Percentiles rank a stretch among this genome's conserved stretches.
Evolutionary conservation across 371 early-diverging fungal genomes (phyloP).

Genomic region (Zychaea mexicana): DNA sequence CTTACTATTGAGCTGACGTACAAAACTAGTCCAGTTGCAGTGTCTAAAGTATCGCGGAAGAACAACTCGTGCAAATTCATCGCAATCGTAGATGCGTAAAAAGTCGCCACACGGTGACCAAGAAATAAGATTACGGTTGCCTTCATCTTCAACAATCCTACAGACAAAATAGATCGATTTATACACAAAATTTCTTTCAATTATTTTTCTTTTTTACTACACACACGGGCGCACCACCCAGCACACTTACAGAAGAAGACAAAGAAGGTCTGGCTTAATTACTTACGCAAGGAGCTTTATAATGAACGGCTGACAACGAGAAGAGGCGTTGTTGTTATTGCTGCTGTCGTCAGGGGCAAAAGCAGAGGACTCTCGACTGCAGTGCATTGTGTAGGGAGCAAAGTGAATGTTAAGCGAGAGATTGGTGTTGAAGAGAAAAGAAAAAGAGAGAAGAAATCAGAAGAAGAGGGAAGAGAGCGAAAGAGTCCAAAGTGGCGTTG

Average conservation of each 20-base stretch:
- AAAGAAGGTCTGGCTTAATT: no score
- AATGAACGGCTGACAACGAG: background rate
- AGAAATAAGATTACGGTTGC: background rate
- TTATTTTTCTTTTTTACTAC: background rate
- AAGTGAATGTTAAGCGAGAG: background rate
- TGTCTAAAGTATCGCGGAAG: constrained; percentile 14
- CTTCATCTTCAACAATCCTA: constrained; percentile 5
- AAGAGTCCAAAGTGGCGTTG: no score
- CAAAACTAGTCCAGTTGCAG: constrained; percentile 14
- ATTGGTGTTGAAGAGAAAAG: no score
- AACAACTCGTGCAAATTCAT: constrained; percentile 5
- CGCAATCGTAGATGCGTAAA: constrained; percentile 2
- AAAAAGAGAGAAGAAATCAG: no score
- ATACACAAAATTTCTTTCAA: background rate
- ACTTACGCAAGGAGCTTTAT: background rate
- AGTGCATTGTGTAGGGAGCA: background rate
- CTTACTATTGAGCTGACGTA: constrained; percentile 15
- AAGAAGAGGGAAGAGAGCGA: no score
- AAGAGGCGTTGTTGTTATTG: background rate
- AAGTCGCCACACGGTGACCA: constrained; percentile 6
- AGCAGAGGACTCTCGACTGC: no score
- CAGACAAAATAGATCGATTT: background rate
- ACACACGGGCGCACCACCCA: background rate
- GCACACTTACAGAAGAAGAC: no score
- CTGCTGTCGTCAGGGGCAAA: background rate